Base-by-base conservation (phyloP, 345 rosid genomes). In the Zanthoxylum bungeanum region DNA sequence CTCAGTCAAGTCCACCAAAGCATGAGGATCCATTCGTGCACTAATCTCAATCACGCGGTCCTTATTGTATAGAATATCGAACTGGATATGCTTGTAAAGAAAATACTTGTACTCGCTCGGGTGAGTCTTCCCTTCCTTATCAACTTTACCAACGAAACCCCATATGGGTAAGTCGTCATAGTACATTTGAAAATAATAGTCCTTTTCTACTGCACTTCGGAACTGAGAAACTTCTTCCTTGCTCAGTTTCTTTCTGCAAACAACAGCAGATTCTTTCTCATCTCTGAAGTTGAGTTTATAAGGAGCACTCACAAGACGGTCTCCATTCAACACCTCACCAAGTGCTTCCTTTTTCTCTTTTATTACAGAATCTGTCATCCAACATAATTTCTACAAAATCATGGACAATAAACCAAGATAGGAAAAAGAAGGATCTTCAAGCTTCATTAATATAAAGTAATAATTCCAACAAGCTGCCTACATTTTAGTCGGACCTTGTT, bases 261-360 rank as follows among this genome's bases (percentile, higher is more conserved):
- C 79, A 78, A 68, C 37, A 46, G 75, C 75, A 4, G 83, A 72
- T 33, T 79, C 82, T 56, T 84, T 86, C 3, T 86, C 87, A 46
- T 73, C 76, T 39, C 60, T 34, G 61, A 86, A 82, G 73, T 82
- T 81, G 30, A 86, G 82, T 34, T 75, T 25, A 72, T 86, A 86
- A 4, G 85, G 90, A 11, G 86, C 86, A 65, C 82, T 84, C 50
- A 86, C 90, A 7, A 82, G 67, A 25, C 85, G 86, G 66, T 86
- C 90, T 9, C 85, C 90, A 70, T 86, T 84, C 44, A 86, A 72
- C 8, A 86, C 80, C 69, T 86, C 87, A 61, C 90, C 87, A 21
- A 86, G 86, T 40, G 87, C 90, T 81, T 86, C 87, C 77, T 68
- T 80, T 59, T 86, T 86, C 68, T 86, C 90, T 60, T 82, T 86